Evolutionary conservation across 257 asterid genomes (phyloP).

Genomic region (Jacaranda mimosifolia): DNA sequence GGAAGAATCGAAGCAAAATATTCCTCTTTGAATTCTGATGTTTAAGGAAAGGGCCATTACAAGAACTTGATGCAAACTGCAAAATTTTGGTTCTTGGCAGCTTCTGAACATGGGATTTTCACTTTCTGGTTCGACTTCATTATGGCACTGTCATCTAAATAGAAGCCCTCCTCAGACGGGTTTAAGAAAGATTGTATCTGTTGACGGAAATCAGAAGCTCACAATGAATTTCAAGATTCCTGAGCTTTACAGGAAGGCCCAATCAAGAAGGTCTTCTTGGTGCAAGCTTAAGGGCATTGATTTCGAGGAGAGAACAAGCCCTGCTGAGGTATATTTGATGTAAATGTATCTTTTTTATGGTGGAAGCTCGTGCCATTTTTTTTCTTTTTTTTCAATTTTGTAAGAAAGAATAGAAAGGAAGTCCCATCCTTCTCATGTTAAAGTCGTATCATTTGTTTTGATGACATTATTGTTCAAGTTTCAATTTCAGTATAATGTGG

Average conservation of each 20-base stretch:
- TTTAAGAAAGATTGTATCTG: conserved; percentile 12
- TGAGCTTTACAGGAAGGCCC: conserved; percentile 31
- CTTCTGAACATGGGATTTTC: conserved; percentile 52
- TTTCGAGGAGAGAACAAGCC: conserved; percentile 75
- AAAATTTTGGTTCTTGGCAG: background rate
- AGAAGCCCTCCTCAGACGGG: conserved; percentile 28
- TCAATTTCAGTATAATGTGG: background rate
- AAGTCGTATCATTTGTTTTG: background rate
- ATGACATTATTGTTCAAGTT: background rate
- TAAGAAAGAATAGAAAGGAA: background rate
- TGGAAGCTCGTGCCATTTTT: background rate
- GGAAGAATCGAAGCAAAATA: conserved; percentile 29
- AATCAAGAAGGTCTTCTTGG: conserved; percentile 40
- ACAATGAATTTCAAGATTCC: conserved; percentile 35
- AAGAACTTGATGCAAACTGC: conserved; percentile 22
- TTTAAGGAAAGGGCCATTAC: background rate
- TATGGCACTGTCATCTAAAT: conserved; percentile 23
- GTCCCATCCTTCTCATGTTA: background rate
- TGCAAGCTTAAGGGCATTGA: conserved; percentile 59
- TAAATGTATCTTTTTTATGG: background rate
- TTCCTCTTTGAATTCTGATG: background rate
- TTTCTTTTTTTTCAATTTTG: background rate
- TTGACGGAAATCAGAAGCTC: conserved; percentile 27
- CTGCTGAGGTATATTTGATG: conserved; percentile 60
- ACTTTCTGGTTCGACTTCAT: conserved; percentile 37